Conservation (phyloP, 2,329 filamentous ascomycete species). For the Trichophyton verrucosum region DNA sequence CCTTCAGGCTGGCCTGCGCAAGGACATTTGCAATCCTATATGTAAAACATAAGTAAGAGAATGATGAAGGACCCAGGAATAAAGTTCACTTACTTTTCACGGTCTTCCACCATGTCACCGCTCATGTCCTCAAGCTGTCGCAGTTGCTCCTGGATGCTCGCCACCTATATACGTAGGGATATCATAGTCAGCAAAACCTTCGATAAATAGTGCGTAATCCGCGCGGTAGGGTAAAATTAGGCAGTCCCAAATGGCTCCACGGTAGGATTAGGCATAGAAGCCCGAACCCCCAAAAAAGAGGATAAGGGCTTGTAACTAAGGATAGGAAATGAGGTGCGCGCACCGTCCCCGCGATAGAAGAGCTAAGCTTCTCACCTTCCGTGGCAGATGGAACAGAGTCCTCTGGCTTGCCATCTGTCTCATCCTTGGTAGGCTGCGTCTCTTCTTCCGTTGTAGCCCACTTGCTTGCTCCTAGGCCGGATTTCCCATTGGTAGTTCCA, state of each 20-base stretch:
- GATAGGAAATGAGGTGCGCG: slow-evolving; percentile 30
- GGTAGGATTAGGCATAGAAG: slow-evolving; percentile 4
- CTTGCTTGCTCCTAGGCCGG: slow-evolving; percentile 29
- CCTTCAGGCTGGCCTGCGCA: slow-evolving; percentile 1
- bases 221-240: slow-evolving; percentile 15
- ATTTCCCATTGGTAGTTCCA: slow-evolving; percentile 13
- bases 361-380: slow-evolving; percentile 38
- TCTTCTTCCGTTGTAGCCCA: slow-evolving; percentile 24
- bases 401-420: slow-evolving; percentile 18
- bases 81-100: slow-evolving; percentile 26
- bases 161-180: slow-evolving; percentile 29
- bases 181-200: slow-evolving; percentile 13
- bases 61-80: not conserved
- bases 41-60: not conserved
- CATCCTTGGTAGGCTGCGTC: slow-evolving; percentile 15
- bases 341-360: slow-evolving; percentile 38
- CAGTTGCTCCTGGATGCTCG: slow-evolving; percentile 37
- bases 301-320: slow-evolving; percentile 8
- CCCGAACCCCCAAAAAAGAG: slow-evolving; percentile 14
- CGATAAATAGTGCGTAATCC: not conserved
- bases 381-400: slow-evolving; percentile 24
- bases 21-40: slow-evolving; percentile 6
- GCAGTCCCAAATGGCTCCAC: slow-evolving; percentile 8
- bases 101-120: slow-evolving; percentile 34
- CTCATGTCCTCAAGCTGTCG: slow-evolving; percentile 34